These are phyloP conservation scores for Ceratobasidium sp. DNA, from an alignment of 1,284 basidiomycete genomes.

Conservation along the genomic window DNA sequence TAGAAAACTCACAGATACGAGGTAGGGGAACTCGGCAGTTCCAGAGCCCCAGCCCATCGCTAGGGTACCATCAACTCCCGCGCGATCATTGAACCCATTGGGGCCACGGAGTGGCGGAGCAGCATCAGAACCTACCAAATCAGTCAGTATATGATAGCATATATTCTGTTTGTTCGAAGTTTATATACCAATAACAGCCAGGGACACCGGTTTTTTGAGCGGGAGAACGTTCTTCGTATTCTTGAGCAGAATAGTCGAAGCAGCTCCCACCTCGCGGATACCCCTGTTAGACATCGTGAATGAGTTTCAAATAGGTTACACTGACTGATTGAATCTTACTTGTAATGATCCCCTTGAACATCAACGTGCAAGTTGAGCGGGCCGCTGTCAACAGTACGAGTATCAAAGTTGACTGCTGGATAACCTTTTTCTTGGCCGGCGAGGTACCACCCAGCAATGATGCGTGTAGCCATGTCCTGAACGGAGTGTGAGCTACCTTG, in stretches of 20 bases:
- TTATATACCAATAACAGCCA: conserved; percentile 42
- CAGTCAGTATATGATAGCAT: not conserved
- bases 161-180: not conserved
- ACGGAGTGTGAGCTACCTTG: not conserved
- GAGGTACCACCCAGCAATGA: conserved; percentile 70
- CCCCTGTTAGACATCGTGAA: conserved; percentile 50
- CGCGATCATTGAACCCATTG: conserved; percentile 76
- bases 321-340: conserved; percentile 44
- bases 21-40: conserved; percentile 59
- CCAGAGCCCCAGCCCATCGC: conserved; percentile 89
- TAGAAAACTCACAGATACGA: conserved; percentile 50
- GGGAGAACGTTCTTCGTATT: conserved; percentile 76
- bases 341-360: conserved; percentile 78
- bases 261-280: conserved; percentile 78
- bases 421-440: conserved; percentile 67
- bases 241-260: conserved; percentile 83
- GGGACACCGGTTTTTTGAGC: conserved; percentile 53
- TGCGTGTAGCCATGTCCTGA: conserved; percentile 73
- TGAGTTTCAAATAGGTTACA: not conserved
- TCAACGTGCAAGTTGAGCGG: conserved; percentile 60
- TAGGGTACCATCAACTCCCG: conserved; percentile 72
- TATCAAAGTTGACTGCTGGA: conserved; percentile 60
- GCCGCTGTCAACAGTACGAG: conserved; percentile 61
- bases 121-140: conserved; percentile 68
- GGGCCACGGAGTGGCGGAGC: conserved; percentile 75